Base-by-base conservation (phyloP, 2,329 filamentous ascomycete species). In the Harringtonia aguacate region DNA sequence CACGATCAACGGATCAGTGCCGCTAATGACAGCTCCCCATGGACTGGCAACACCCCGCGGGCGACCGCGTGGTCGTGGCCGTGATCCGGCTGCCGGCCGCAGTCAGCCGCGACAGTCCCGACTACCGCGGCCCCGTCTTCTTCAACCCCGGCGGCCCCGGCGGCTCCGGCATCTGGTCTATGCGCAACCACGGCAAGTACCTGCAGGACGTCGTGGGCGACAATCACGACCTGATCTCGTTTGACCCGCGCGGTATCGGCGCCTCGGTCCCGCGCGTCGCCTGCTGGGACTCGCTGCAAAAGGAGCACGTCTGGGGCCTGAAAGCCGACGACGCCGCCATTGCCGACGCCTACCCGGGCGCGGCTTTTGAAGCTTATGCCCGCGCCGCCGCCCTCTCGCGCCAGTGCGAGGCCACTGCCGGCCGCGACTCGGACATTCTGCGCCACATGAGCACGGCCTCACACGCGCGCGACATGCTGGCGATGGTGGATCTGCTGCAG, bases 161-260 rank as follows among this genome's bases (percentile, higher is more conserved):
- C 8, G 72, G 69, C 2, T 72, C 68, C 3, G 71, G 58, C 1
- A 50, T 64, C 6, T 64, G 58, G 51, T 55, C 61, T 4, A 51
- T 65, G 14, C 52, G 50, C 22, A 57, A 64, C 39, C 59, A 56
- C 47, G 64, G 56, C 10, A 47, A 48, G 8, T 45, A 52, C 21
- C 44, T 64, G n/a, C 70, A 73, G 49, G 60, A 60, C 4, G 63
- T 73, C 21, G 62, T 70, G 0, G 71, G 70, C 10, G 56, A 57
- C 9, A 69, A 72, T 47, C 61, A 70, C 53, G 70, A 75, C 39
- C 60, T 75, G 2, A 63, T 75, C 45, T 64, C 65, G 35, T 74
- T 70, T 42, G 70, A 75, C 41, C 70, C 70, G 2, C 62, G 72
- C 20, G 72, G 72, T 18, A 63, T 76, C 21, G 70, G 71, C 4